phyloP scores from a whole-genome alignment of 2,329 filamentous ascomycete genomes.

The Allantophomopsis cytisporea region DNA sequence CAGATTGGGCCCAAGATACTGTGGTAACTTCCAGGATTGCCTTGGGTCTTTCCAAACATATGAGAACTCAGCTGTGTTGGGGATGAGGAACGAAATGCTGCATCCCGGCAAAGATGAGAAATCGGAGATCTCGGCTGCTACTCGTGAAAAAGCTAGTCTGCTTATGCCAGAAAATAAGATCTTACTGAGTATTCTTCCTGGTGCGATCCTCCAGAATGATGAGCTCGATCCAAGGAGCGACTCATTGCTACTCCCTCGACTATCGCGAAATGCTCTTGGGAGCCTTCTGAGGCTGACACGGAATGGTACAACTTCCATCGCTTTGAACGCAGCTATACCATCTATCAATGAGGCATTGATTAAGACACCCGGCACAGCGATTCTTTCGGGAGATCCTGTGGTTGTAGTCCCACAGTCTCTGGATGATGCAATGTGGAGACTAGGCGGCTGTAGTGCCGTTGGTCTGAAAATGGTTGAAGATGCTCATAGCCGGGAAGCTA shows the following conservation, averaged over 20 bases:
- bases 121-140: conserved; percentile 83
- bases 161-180: conserved; percentile 74
- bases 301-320: conserved; percentile 63
- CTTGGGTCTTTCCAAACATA: conserved; percentile 95
- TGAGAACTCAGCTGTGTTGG: conserved; percentile 78
- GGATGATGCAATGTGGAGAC: conserved; percentile 83
- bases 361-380: conserved; percentile 65
- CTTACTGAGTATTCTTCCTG: conserved; percentile 70
- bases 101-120: conserved; percentile 81
- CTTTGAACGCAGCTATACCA: conserved; percentile 78
- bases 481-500: conserved; percentile 54
- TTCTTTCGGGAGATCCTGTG: conserved; percentile 72
- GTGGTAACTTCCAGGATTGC: conserved; percentile 94
- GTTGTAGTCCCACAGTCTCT: conserved; percentile 70
- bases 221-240: conserved; percentile 60
- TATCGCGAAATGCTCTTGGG: conserved; percentile 59
- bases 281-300: conserved; percentile 57
- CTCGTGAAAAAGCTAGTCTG: conserved; percentile 70
- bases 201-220: conserved; percentile 68
- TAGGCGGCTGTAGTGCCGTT: conserved; percentile 82
- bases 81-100: conserved; percentile 80
- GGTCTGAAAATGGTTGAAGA: conserved; percentile 75
- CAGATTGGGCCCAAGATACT: conserved; percentile 79
- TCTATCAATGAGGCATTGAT: conserved; percentile 82
- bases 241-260: conserved; percentile 58